phyloP scores from a whole-genome alignment of 2,329 filamentous ascomycete genomes.

The Venturia effusa region DNA sequence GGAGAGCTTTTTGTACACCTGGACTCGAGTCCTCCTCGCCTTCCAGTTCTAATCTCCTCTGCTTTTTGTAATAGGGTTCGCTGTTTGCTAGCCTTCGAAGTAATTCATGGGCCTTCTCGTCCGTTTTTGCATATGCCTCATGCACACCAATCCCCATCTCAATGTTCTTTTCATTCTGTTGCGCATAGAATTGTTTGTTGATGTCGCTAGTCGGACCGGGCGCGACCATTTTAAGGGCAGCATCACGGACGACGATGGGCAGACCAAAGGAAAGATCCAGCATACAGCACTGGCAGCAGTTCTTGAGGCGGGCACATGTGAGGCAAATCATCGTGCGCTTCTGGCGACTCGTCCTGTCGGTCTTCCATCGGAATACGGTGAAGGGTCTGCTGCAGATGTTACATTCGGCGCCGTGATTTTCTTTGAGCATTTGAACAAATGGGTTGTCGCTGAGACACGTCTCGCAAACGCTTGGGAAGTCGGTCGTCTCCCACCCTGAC shows the following conservation, averaged over 20 bases:
- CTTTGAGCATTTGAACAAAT: constrained; percentile 98
- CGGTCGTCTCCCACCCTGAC: constrained; percentile 89
- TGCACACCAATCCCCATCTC: constrained; percentile 73
- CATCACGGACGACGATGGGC: constrained; percentile 89
- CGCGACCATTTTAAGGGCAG: constrained; percentile 93
- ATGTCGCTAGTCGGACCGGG: constrained; percentile 85
- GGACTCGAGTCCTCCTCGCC: constrained; percentile 31
- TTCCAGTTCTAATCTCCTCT: constrained; percentile 58
- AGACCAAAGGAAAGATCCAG: constrained; percentile 92
- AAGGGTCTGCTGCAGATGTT: constrained; percentile 84
- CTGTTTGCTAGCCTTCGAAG: constrained; percentile 76
- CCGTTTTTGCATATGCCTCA: constrained; percentile 92
- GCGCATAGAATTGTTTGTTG: constrained; percentile 94
- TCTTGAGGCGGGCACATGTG: constrained; percentile 93
- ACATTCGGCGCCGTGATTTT: constrained; percentile 72
- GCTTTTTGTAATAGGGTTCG: constrained; percentile 91
- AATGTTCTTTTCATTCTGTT: constrained; percentile 91
- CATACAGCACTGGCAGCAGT: constrained; percentile 99
- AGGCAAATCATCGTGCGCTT: constrained; percentile 93
- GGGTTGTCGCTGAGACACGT: constrained; percentile 92
- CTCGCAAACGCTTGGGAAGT: constrained; percentile 82
- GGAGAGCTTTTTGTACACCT: constrained; percentile 31
- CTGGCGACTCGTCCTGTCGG: constrained; percentile 80
- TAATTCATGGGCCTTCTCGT: constrained; percentile 89
- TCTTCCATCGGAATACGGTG: constrained; percentile 90